Conservation (phyloP, 2,329 filamentous ascomycete genomes). For the Exophiala spinifera region DNA sequence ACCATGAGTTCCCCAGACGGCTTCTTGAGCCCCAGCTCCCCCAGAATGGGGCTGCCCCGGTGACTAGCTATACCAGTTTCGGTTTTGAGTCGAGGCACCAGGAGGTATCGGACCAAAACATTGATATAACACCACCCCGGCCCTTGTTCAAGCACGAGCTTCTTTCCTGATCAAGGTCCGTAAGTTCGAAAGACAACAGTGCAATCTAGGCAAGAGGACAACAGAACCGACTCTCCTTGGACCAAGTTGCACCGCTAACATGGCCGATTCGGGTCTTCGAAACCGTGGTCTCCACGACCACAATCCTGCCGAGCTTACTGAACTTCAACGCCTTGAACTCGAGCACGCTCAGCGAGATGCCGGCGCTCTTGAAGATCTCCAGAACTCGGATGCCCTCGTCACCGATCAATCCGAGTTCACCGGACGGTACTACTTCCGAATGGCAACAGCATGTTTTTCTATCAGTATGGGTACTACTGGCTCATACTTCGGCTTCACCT, state of each 20-base stretch:
- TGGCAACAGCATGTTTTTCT: not conserved
- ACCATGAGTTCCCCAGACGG: slow-evolving; percentile 2
- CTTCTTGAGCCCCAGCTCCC: slow-evolving; percentile 6
- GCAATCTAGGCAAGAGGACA: slow-evolving; percentile 4
- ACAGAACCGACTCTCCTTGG: slow-evolving; percentile 6
- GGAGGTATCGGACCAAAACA: slow-evolving; percentile 5
- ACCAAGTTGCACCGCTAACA: slow-evolving; percentile 6
- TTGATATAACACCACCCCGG: slow-evolving; percentile 4
- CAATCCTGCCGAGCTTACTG: slow-evolving; percentile 1
- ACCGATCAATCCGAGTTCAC: slow-evolving; percentile 6
- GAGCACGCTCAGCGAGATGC: slow-evolving; percentile 6
- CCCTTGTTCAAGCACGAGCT: slow-evolving; percentile 3
- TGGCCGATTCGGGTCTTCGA: slow-evolving; percentile 7
- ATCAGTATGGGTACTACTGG: not conserved
- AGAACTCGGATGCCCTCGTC: slow-evolving; percentile 2
- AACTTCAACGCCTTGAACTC: slow-evolving; percentile 7
- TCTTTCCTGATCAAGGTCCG: slow-evolving; percentile 5
- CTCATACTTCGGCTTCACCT: slow-evolving; percentile 20
- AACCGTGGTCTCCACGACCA: slow-evolving; percentile 79
- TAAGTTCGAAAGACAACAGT: slow-evolving; percentile 6
- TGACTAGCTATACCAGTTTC: slow-evolving; percentile 5
- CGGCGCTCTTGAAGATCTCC: slow-evolving; percentile 4
- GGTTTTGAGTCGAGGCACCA: slow-evolving; percentile 5
- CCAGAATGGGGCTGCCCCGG: slow-evolving; percentile 4
- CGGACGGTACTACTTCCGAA: not conserved